Conservation (phyloP, 768 basidiomycete species). For the Mycena amicta region DNA sequence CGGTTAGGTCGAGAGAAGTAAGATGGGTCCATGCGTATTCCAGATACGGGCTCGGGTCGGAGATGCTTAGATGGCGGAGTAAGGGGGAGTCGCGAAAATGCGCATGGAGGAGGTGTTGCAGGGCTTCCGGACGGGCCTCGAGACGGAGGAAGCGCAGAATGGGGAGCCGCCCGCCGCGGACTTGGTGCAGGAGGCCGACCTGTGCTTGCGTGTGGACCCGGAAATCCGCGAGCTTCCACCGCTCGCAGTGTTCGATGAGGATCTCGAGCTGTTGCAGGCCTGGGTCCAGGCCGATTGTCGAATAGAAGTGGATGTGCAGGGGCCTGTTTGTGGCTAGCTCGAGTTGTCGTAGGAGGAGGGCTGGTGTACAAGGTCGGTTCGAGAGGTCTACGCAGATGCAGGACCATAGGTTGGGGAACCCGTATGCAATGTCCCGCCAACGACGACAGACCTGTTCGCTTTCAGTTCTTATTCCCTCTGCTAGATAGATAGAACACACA, state of each 20-base stretch:
- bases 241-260: not conserved
- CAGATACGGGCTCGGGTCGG: not conserved
- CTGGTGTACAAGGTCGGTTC: not conserved
- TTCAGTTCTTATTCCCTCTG: not conserved
- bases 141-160: not conserved
- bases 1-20: not conserved
- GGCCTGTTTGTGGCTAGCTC: not conserved
- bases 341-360: not conserved
- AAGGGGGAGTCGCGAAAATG: not conserved
- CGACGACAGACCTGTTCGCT: not conserved
- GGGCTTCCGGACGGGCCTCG: not conserved
- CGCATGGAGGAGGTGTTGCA: not conserved
- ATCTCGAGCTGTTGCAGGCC: not conserved
- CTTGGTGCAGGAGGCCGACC: not conserved
- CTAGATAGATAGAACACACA: not conserved
- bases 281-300: not conserved
- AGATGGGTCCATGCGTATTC: not conserved
- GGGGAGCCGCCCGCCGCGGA: not conserved
- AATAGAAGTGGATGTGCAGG: not conserved
- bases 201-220: not conserved
- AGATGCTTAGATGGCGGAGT: not conserved
- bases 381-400: not conserved
- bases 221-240: conserved; percentile 2
- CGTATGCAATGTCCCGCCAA: not conserved
- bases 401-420: not conserved